Evolutionary conservation across 371 early-diverging fungal genomes (phyloP).

Genomic region (Actinomortierella ambigua): DNA sequence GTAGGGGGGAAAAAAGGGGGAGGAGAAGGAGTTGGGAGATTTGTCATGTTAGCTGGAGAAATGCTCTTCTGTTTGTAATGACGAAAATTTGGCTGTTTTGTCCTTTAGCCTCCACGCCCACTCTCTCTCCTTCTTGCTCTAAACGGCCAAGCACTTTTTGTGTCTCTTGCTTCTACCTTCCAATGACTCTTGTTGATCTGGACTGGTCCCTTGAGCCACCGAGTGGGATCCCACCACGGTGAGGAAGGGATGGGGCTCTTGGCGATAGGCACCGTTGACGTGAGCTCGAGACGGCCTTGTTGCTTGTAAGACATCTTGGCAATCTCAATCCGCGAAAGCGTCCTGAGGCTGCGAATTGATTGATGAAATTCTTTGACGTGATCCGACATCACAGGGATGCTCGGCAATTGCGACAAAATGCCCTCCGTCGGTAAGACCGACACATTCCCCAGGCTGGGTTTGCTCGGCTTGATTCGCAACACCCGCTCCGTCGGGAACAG

Average conservation of each 20-base stretch:
- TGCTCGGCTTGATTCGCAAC: slow-evolving; percentile 32
- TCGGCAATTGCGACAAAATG: slow-evolving; percentile 20
- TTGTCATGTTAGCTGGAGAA: background rate
- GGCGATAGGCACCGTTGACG: slow-evolving; percentile 27
- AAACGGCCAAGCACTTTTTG: too few species aligned
- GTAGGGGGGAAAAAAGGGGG: background rate
- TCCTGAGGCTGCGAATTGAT: slow-evolving; percentile 34
- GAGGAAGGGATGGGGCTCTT: slow-evolving; percentile 15
- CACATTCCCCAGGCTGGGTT: slow-evolving; percentile 29
- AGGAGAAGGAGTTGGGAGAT: too few species aligned
- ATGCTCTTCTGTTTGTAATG: background rate
- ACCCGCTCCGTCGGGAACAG: slow-evolving; percentile 40
- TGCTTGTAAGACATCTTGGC: slow-evolving; percentile 44
- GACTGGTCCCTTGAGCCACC: slow-evolving; percentile 25
- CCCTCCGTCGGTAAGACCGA: slow-evolving; percentile 23
- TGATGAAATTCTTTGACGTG: slow-evolving; percentile 32
- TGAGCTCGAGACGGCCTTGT: slow-evolving; percentile 36
- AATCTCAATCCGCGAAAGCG: slow-evolving; percentile 33
- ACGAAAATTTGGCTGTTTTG: background rate
- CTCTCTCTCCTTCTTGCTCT: too few species aligned
- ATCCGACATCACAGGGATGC: slow-evolving; percentile 31
- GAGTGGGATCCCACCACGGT: slow-evolving; percentile 36
- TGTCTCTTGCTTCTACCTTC: slow-evolving; percentile 20
- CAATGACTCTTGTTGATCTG: slow-evolving; percentile 34
- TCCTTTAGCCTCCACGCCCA: too few species aligned